Evolutionary conservation across 2,329 filamentous ascomycete species (phyloP).

Genomic region (Alternaria sp.): DNA sequence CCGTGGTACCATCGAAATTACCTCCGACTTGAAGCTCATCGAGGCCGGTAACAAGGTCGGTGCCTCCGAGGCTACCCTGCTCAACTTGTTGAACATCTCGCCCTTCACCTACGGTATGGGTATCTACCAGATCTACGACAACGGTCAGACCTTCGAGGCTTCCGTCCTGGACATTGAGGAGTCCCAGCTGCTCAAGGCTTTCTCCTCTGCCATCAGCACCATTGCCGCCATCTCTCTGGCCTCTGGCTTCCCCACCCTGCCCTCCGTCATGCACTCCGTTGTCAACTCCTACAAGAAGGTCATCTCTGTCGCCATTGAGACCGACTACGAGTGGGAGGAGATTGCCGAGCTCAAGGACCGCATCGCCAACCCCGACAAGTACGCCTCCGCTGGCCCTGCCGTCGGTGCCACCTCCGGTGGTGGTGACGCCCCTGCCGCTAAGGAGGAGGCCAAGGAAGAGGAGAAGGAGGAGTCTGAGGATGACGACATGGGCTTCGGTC

Average conservation of each 20-base stretch:
- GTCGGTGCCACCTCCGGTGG: conserved; percentile 61
- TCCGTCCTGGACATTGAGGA: conserved; percentile 92
- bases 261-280: conserved; percentile 93
- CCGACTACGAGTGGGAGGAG: conserved; percentile 91
- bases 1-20: conserved; percentile 99
- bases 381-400: conserved; percentile 80
- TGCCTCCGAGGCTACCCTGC: conserved; percentile 95
- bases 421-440: conserved; percentile 54
- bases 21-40: conserved; percentile 95
- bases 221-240: conserved; percentile 92
- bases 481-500: conserved; percentile 61
- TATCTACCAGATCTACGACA: conserved; percentile 94
- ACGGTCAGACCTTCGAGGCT: conserved; percentile 89
- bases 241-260: conserved; percentile 92
- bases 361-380: conserved; percentile 98
- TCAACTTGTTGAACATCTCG: conserved; percentile 99
- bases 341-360: conserved; percentile 99
- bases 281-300: conserved; percentile 99
- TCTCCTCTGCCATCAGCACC: conserved; percentile 81
- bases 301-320: conserved; percentile 85
- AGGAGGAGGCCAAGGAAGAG: conserved; percentile 59
- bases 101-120: conserved; percentile 83
- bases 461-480: conserved; percentile 65
- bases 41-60: conserved; percentile 94
- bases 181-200: conserved; percentile 86